Evolutionary conservation across 345 rosid species (phyloP).

Genomic region (Trapa bicornis): DNA sequence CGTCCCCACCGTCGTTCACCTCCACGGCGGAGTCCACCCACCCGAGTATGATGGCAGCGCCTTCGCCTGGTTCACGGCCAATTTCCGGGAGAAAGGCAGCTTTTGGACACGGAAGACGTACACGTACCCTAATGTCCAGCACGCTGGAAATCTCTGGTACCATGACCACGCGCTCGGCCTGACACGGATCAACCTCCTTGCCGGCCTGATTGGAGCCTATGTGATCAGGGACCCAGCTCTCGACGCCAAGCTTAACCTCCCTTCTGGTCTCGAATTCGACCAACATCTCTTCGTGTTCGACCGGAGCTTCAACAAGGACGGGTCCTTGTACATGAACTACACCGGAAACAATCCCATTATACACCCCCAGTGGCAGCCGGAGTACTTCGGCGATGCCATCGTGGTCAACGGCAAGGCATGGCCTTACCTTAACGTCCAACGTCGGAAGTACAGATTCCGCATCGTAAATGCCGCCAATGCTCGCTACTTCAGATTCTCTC

Average conservation of each 20-base stretch:
- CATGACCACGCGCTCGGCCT: slow-evolving; percentile 78
- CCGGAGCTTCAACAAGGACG: slow-evolving; percentile 44
- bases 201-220: slow-evolving; percentile 67
- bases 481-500: slow-evolving; percentile 45
- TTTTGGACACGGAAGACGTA: slow-evolving; percentile 40
- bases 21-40: slow-evolving; percentile 61
- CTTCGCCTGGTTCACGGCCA: slow-evolving; percentile 56
- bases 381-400: slow-evolving; percentile 62
- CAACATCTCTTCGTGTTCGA: slow-evolving; percentile 49
- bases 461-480: slow-evolving; percentile 71
- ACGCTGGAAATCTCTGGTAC: slow-evolving; percentile 80
- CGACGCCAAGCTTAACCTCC: slow-evolving; percentile 43
- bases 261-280: slow-evolving; percentile 40
- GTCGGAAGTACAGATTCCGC: slow-evolving; percentile 61
- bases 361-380: slow-evolving; percentile 93
- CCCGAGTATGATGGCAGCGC: slow-evolving; percentile 61
- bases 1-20: slow-evolving; percentile 76
- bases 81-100: slow-evolving; percentile 44
- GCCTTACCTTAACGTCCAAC: slow-evolving; percentile 52
- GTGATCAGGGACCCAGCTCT: slow-evolving; percentile 36
- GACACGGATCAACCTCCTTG: slow-evolving; percentile 65
- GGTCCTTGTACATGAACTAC: slow-evolving; percentile 56
- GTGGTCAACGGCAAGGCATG: slow-evolving; percentile 80
- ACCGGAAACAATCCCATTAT: slow-evolving; percentile 63
- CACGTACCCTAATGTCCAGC: slow-evolving; percentile 52